Evolutionary conservation across 805 yeast genomes (phyloP), one percentile per base, ranked within the genome.

Genomic region (Candida pini): DNA sequence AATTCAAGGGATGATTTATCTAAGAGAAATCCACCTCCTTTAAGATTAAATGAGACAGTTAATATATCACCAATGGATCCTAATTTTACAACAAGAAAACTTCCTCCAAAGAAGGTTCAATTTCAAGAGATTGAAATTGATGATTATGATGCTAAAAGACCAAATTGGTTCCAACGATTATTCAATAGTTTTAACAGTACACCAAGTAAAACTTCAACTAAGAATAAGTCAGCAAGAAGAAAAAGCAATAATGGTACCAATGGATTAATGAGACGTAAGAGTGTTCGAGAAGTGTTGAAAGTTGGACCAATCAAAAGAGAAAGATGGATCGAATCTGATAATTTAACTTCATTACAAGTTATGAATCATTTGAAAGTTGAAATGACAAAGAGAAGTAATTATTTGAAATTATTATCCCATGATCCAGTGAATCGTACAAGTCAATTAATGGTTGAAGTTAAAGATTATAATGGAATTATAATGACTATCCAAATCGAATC

Each of bases 21-120:
- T 15, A 14, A 28, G 6, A 21, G 17, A 21, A 14, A 14, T 9
- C 6, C 18, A 18, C 4, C 20, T 16, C 21, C 10, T 12, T 3
- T 8, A 4, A 20, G 13, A 4, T 12, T 5, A 16, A 10, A 15
- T 13, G 31, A 25, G 19, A 37, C 33, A 26, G 46, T 47, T 15
- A 52, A 58, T 4, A 40, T 45, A 18, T 49, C 53, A 9, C 60
- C 60, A 38, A 43, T 40, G 27, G 59, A 53, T 32, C 57, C 56
- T 4, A 41, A 36, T 14, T 39, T 45, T 10, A 24, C 41, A 6
- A 28, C 18, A 17, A 33, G 44, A n/a, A 38, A 30, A 9, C 19
- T 18, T 13, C 34, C 12, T 12, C 18, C 30, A 10, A 33, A 33
- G 30, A 37, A 35, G 17, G 23, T 32, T 25, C 33, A 37, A 26